These are phyloP conservation scores for Aspergillus texensis DNA, from an alignment of 2,329 filamentous ascomycete genomes.

Conservation along the genomic window DNA sequence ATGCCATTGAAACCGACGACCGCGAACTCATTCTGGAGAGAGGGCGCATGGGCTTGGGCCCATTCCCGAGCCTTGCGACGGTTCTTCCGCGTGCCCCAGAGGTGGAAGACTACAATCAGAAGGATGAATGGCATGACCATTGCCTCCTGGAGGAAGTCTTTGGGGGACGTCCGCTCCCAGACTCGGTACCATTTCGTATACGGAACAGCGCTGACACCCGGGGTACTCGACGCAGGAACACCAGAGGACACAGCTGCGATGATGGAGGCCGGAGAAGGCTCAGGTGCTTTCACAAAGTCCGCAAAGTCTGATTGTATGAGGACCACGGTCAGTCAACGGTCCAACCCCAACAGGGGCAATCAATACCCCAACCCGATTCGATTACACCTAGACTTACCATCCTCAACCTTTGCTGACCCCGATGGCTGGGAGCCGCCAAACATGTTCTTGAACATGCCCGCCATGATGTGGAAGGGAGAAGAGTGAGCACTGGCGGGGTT, in stretches of 20 bases:
- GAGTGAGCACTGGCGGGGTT: constrained; percentile 20
- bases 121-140: constrained; percentile 75
- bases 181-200: constrained; percentile 97
- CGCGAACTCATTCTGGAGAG: constrained; percentile 80
- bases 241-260: constrained; percentile 43
- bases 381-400: constrained; percentile 33
- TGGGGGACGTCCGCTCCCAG: constrained; percentile 82
- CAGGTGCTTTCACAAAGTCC: constrained; percentile 82
- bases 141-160: constrained; percentile 87
- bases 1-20: constrained; percentile 75
- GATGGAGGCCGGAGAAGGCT: constrained; percentile 59
- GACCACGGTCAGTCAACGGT: not conserved
- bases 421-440: constrained; percentile 39
- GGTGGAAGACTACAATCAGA: constrained; percentile 74
- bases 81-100: constrained; percentile 80
- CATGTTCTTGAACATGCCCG: constrained; percentile 43
- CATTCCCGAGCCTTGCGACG: constrained; percentile 77
- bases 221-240: constrained; percentile 46
- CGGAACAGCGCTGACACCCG: constrained; percentile 59
- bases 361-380: constrained; percentile 11
- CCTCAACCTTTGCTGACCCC: constrained; percentile 34
- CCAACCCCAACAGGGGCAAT: constrained; percentile 7
- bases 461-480: constrained; percentile 36
- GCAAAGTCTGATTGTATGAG: constrained; percentile 71
- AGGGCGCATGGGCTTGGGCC: constrained; percentile 72